Base-by-base conservation (phyloP, 148 eudicot genomes). In the Polygonum maritimum region DNA sequence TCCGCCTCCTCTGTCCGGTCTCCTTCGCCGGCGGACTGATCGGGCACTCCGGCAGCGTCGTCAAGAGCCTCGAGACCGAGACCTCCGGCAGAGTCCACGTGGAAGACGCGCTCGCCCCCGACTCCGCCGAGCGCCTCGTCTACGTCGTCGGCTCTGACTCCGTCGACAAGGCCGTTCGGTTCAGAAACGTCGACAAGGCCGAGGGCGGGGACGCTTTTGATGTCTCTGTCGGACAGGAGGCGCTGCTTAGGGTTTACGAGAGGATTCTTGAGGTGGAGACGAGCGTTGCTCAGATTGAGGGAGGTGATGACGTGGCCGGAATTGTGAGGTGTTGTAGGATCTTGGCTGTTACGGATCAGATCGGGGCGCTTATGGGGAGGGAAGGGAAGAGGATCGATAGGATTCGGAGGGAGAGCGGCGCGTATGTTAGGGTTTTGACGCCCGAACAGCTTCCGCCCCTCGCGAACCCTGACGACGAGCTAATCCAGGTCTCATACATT, bases 141-240 rank as follows among this genome's bases (percentile, higher is more conserved):
- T 75, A 79, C 76, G 75, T 88, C 60, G 11, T 82, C 7, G 91
- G 83, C 0, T 41, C 74, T 26, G 31, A 40, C 11, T 18, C 71
- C 3, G 10, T 76, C 0, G 74, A 80, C 67, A 78, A 76, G 76
- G 73, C 47, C 35, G 36, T 86, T 58, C 57, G 31, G 2, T 67
- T 81, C 18, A 71, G 74, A 15, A 45, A 45, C 31, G 54, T 21
- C 16, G 55, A 45, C 2, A 77, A 58, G 18, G 74, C 69, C 7
- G 75, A 62, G 44, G 49, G 72, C 39, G 76, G 77, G 41, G 65
- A 48, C 0, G 21, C 12, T 4, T 21, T 36, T 4, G 51, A 67
- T 7, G 81, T 89, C 14, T 89, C 92, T 13, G 70, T 70, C 40
- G 89, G 84, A 7, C 88, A 89, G 78, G 88, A 80, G 51, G 87